Conservation (phyloP, 2,329 filamentous ascomycete species). For the Rhynchosporium graminicola region DNA sequence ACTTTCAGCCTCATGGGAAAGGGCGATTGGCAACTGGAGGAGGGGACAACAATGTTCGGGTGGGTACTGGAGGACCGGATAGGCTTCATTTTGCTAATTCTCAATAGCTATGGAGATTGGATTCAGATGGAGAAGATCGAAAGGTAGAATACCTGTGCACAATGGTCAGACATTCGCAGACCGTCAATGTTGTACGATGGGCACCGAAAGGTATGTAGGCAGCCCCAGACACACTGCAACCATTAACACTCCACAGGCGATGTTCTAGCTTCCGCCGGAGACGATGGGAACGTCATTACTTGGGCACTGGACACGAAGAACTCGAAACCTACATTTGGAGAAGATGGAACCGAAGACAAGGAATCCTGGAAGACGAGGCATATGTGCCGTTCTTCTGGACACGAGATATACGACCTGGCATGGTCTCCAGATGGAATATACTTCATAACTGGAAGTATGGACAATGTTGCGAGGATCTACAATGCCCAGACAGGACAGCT, state of each 20-base stretch:
- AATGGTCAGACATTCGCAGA: slow-evolving; percentile 89
- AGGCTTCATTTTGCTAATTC: slow-evolving; percentile 35
- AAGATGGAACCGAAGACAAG: slow-evolving; percentile 87
- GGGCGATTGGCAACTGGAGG: slow-evolving; percentile 90
- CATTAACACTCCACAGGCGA: slow-evolving; percentile 62
- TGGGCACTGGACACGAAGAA: slow-evolving; percentile 82
- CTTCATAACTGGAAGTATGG: slow-evolving; percentile 99
- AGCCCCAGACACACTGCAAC: not conserved
- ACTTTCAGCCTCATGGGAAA: slow-evolving; percentile 92
- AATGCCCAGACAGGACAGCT: slow-evolving; percentile 81
- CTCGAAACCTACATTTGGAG: slow-evolving; percentile 70
- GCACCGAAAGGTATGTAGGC: slow-evolving; percentile 75
- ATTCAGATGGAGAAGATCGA: slow-evolving; percentile 79
- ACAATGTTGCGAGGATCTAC: slow-evolving; percentile 96
- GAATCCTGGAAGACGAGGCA: slow-evolving; percentile 96
- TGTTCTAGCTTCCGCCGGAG: slow-evolving; percentile 89
- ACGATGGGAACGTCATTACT: slow-evolving; percentile 94
- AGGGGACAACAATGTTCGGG: slow-evolving; percentile 94
- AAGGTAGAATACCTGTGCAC: slow-evolving; percentile 92
- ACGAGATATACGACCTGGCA: slow-evolving; percentile 96
- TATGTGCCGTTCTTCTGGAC: slow-evolving; percentile 93
- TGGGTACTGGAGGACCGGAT: slow-evolving; percentile 46
- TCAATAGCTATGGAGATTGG: slow-evolving; percentile 83
- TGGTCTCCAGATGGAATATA: slow-evolving; percentile 97
- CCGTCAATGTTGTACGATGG: slow-evolving; percentile 97